Evolutionary conservation across 805 yeast genomes (phyloP), one percentile per base, ranked within the genome.

Genomic region (Soucietia sequanensis): DNA sequence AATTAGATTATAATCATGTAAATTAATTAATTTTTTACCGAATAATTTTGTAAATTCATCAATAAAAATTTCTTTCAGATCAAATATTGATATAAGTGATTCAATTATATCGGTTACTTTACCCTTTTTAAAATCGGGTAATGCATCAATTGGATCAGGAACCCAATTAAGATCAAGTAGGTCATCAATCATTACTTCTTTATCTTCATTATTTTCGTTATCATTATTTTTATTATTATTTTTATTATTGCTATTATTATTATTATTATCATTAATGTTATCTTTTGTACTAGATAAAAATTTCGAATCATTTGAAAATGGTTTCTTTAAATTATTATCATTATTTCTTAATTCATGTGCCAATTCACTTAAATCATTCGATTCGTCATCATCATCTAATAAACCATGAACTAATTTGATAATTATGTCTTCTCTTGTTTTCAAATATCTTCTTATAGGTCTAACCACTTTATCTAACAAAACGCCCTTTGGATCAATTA

Each of bases 91-190:
- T 2, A 84, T 69, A 21, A 88, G 63, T 0, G 87, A 76, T 43
- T 80, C 88, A 15, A 88, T 78, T 4, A 81, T 73, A 49, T 86
- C 95, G 27, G 76, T 73, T 15, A 74, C 78, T 29, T 72, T 69
- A 8, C 70, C 72, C 40, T 77, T 76, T 29, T 76, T 72, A 61
- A 84, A 88, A 55, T 87, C 95, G 0, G 90, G 86, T n/a, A 89
- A 72, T 0, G 96, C 95, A 60, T 88, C 96, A 11, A 85, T 72
- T 0, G 96, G 96, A 46, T 86, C 95, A 0, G 96, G 96, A 6
- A 57, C 56, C 96, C 96, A 87, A 30, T 73, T 64, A 2, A 78
- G 49, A 43, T 75, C 80, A 8, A 64, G 45, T 31, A 65, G 51
- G 25, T 71, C 77, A 27, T 75, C 77, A 5, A 50, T 42, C 15